Evolutionary conservation across 2,329 filamentous ascomycete genomes (phyloP), one percentile per base, ranked within the genome.

Genomic region (Sodiomyces alkalinus): DNA sequence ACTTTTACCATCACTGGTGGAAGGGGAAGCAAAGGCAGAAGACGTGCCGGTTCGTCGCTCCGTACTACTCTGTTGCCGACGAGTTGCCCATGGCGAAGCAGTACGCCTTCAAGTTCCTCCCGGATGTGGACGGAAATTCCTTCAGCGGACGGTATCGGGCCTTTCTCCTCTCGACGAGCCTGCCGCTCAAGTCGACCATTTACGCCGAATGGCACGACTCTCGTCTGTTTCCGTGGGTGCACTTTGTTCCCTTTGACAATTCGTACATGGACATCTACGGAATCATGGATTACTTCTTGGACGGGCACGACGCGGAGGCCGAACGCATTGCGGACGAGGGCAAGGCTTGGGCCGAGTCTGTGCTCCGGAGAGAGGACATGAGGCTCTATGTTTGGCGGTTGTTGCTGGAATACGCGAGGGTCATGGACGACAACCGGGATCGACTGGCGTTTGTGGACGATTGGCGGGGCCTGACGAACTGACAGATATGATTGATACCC

Each of bases 181-280:
- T 74, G 6, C 64, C 65, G 0, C 57, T 77, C 41, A 76, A 77
- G 44, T 59, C 63, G 3, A 74, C 71, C 2, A 56, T 75, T 14
- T 77, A 71, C 40, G 52, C 60, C 17, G 72, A 77, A 41, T 77
- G 72, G 72, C 71, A 76, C 39, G 70, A 75, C 39, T 57, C 59
- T 6, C 54, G 71, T 4, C 48, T 77, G 1, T 51, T 71, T 9
- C 60, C 68, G 0, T 78, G 71, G 72, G 53, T 58, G 30, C 72
- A 77, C 43, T 77, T 73, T 39, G 61, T 70, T 0, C 72, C 72
- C 4, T 57, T 76, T 47, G 65, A 74, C 39, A 68, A 68, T 37
- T 56, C 58, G 1, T 73, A 64, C 34, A 49, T 62, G 30, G 72
- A 75, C 21, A 38, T 74, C 6, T 74, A 70, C 32, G 62, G 56